Conservation (phyloP, 805 yeast genomes). For the Lachancea nothofagi region DNA sequence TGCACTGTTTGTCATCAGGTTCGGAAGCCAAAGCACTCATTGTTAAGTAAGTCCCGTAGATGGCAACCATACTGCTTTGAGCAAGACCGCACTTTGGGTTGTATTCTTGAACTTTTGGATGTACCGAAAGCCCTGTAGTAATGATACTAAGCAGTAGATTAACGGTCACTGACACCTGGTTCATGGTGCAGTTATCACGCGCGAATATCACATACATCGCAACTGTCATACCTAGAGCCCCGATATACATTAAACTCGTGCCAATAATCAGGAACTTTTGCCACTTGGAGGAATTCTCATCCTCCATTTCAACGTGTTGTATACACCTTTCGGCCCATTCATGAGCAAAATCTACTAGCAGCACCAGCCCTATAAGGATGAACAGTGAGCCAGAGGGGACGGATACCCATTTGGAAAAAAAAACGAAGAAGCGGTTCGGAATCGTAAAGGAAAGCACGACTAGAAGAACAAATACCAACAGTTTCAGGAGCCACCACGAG, state of each 20-base stretch:
- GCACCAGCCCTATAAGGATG: conserved; percentile 80
- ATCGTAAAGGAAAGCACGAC: conserved; percentile 63
- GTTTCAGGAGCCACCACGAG: conserved; percentile 83
- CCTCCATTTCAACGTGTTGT: conserved; percentile 81
- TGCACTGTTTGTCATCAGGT: conserved; percentile 90
- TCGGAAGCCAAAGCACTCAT: conserved; percentile 93
- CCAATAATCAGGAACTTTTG: conserved; percentile 77
- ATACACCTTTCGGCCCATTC: conserved; percentile 97
- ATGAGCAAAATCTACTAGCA: conserved; percentile 94
- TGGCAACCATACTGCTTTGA: conserved; percentile 91
- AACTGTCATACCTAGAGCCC: conserved; percentile 64
- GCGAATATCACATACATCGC: conserved; percentile 83
- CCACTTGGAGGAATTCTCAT: conserved; percentile 60
- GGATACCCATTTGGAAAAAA: conserved; percentile 89
- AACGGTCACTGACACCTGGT: conserved; percentile 76
- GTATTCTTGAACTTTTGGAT: conserved; percentile 80
- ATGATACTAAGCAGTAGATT: conserved; percentile 62
- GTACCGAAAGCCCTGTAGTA: conserved; percentile 65
- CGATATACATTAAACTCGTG: conserved; percentile 76
- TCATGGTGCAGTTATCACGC: conserved; percentile 76
- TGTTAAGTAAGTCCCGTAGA: conserved; percentile 86
- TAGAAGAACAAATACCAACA: conserved; percentile 52
- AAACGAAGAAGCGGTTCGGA: conserved; percentile 80
- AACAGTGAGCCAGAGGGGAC: conserved; percentile 79
- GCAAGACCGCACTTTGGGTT: conserved; percentile 96